These are phyloP conservation scores for Penicillium cataractarum DNA, from an alignment of 495 filamentous ascomycete genomes.

Conservation along the genomic window DNA sequence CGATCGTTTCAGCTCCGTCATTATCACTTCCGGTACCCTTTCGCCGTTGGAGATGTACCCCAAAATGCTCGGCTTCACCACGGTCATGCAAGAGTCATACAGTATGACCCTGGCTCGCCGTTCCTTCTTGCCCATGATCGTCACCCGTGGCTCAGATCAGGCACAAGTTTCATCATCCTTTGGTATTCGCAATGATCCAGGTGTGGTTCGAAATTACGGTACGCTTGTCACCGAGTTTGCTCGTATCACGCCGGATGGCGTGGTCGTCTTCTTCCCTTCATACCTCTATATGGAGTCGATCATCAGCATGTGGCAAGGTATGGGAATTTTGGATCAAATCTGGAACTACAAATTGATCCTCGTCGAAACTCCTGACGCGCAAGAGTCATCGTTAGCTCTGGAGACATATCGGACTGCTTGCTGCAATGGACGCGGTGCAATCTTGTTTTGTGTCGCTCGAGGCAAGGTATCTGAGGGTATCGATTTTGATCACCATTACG, in stretches of 20 bases:
- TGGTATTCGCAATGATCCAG: constrained; percentile 91
- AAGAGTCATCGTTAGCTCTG: constrained; percentile 93
- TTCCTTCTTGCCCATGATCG: constrained; percentile 96
- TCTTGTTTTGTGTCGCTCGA: constrained; percentile 91
- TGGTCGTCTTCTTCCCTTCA: constrained; percentile 98
- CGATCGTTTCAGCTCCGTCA: constrained; percentile 94
- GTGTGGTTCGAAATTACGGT: constrained; percentile 94
- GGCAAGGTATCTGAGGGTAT: constrained; percentile 98
- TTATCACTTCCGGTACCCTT: constrained; percentile 97
- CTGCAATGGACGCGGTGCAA: constrained; percentile 92
- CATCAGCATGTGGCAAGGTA: constrained; percentile 98
- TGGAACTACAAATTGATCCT: constrained; percentile 99
- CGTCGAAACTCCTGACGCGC: constrained; percentile 95
- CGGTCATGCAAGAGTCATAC: constrained; percentile 95
- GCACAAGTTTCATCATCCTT: constrained; percentile 88
- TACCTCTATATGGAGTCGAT: constrained; percentile 99
- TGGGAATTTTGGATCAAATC: constrained; percentile 95
- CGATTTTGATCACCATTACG: constrained; percentile 99
- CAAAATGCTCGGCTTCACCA: constrained; percentile 92
- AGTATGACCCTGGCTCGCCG: constrained; percentile 93
- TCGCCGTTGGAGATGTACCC: constrained; percentile 99
- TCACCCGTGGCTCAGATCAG: constrained; percentile 93
- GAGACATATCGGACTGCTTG: constrained; percentile 98
- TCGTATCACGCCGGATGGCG: constrained; percentile 91
- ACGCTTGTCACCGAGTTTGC: constrained; percentile 90